Percentiles rank a stretch among this genome's conserved stretches.
Conservation (phyloP, 2,329 filamentous ascomycete genomes). For the Teratosphaeriaceae sp. region DNA sequence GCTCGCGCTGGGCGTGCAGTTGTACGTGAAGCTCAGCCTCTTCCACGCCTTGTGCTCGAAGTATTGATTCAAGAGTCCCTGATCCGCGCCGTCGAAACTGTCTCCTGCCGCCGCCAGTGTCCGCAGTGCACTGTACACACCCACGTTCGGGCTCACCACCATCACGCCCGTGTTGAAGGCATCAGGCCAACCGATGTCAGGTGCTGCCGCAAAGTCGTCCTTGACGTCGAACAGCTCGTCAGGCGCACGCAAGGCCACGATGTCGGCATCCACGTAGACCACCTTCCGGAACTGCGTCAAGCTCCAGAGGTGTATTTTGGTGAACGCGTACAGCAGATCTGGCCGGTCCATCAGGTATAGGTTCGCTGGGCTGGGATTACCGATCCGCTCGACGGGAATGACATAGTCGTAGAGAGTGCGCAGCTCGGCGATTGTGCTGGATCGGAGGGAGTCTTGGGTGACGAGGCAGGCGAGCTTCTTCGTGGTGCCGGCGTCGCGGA, state of each 20-base stretch:
- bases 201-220: constrained; percentile 62
- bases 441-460: constrained; percentile 70
- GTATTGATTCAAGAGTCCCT: constrained; percentile 92
- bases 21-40: constrained; percentile 89
- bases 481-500: constrained; percentile 80
- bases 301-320: constrained; percentile 92
- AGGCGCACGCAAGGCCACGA: constrained; percentile 82
- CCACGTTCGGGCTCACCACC: constrained; percentile 79
- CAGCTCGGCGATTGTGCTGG: constrained; percentile 70
- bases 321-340: constrained; percentile 88
- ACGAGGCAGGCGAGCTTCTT: constrained; percentile 82
- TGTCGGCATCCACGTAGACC: constrained; percentile 90
- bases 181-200: constrained; percentile 97
- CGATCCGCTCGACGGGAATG: constrained; percentile 73
- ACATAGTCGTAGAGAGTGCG: constrained; percentile 85
- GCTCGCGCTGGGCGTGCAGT: constrained; percentile 91
- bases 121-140: constrained; percentile 77
- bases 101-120: constrained; percentile 80
- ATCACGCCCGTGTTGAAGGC: constrained; percentile 98
- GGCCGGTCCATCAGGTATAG: constrained; percentile 85
- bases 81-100: constrained; percentile 95
- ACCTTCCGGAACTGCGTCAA: constrained; percentile 85
- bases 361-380: constrained; percentile 71
- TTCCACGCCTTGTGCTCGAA: constrained; percentile 73
- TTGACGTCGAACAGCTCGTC: constrained; percentile 80